phyloP scores from a whole-genome alignment of 139 green algal species.

The Picochlorum sp. region DNA sequence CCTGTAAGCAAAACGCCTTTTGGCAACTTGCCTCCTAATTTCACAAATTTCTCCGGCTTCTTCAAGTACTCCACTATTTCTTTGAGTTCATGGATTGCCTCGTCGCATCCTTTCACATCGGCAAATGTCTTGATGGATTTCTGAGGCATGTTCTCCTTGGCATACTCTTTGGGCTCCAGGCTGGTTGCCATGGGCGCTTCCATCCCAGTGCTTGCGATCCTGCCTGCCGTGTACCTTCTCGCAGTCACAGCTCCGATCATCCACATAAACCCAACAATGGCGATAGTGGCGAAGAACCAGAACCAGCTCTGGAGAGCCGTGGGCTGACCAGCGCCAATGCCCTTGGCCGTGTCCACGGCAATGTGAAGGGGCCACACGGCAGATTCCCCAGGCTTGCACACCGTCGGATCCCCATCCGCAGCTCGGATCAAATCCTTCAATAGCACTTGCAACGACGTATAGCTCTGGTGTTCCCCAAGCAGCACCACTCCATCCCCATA shows the following conservation, averaged over 20 bases:
- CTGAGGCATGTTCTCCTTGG: conserved; percentile 55
- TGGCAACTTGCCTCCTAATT: conserved; percentile 84
- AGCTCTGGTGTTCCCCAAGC: conserved; percentile 18
- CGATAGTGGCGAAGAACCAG: conserved; percentile 18
- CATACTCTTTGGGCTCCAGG: conserved; percentile 57
- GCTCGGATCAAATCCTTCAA: conserved; percentile 52
- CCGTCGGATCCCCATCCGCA: background rate
- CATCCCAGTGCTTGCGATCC: background rate
- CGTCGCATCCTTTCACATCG: conserved; percentile 78
- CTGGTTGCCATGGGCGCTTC: background rate
- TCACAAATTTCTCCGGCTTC: conserved; percentile 71
- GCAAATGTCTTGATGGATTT: conserved; percentile 47
- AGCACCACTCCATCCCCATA: conserved; percentile 21
- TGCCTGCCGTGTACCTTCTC: conserved; percentile 3
- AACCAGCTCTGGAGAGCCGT: conserved; percentile 14
- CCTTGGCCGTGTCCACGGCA: conserved; percentile 16
- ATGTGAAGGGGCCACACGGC: conserved; percentile 55
- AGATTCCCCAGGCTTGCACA: conserved; percentile 24
- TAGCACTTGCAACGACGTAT: conserved; percentile 49
- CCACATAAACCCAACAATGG: conserved; percentile 38
- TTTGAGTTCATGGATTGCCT: conserved; percentile 90
- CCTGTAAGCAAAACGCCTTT: conserved; percentile 77
- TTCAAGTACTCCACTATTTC: conserved; percentile 94
- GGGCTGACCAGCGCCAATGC: background rate
- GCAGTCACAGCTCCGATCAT: conserved; percentile 25